Conservation (phyloP, 148 eudicot genomes). For the Chenopodium formosanum region DNA sequence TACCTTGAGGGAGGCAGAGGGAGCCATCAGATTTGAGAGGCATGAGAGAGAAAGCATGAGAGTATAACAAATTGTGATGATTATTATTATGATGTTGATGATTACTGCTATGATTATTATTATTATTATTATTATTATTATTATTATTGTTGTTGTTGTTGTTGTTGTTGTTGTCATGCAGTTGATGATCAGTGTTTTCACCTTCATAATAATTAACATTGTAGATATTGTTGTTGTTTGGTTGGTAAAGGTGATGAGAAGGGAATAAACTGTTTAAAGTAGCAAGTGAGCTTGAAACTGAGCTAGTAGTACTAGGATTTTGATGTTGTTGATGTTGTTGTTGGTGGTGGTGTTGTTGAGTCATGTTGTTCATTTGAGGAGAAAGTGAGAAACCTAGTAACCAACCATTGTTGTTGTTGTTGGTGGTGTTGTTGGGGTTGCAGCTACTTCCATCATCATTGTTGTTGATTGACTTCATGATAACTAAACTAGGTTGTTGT, state of each 20-base stretch:
- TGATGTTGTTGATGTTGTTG: constrained; percentile 8
- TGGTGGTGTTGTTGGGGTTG: constrained; percentile 21
- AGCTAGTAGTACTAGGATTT: constrained; percentile 21
- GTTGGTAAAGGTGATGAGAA: constrained; percentile 27
- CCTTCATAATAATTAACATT: constrained; percentile 37
- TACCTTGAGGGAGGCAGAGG: constrained; percentile 77
- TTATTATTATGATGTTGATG: not conserved
- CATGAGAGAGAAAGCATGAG: constrained; percentile 60
- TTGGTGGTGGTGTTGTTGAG: constrained; percentile 23
- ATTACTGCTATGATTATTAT: not conserved
- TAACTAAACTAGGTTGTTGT: not conserved
- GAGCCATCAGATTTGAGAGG: constrained; percentile 94
- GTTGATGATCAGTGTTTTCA: constrained; percentile 33
- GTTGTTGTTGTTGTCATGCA: not conserved
- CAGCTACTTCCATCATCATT: constrained; percentile 32
- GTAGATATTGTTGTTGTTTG: constrained; percentile 34
- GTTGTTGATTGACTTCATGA: constrained; percentile 53
- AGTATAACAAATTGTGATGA: constrained; percentile 20
- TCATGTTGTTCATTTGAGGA: constrained; percentile 44
- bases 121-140: no score
- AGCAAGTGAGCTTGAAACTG: constrained; percentile 25
- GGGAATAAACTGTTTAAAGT: constrained; percentile 29
- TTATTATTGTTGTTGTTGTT: not conserved
- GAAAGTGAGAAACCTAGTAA: constrained; percentile 50
- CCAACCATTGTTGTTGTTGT: constrained; percentile 32